phyloP scores from a whole-genome alignment of 495 filamentous ascomycete species.

The Neurospora pannonica region DNA sequence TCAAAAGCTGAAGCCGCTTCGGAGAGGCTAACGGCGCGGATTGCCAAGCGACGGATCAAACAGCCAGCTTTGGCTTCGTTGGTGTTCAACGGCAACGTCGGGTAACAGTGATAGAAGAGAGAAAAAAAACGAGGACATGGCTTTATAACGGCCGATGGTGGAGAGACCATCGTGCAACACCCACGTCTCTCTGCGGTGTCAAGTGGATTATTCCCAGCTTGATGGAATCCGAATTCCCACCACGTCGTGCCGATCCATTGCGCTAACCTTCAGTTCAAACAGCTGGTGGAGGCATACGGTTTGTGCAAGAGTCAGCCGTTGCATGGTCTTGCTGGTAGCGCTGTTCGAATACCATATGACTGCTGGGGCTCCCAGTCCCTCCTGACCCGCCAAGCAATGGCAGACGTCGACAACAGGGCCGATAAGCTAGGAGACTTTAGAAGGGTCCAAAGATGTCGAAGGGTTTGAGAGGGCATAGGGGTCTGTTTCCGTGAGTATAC shows the following conservation, averaged over 20 bases:
- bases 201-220: background rate
- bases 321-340: background rate
- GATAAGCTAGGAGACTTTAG: background rate
- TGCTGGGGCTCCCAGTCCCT: background rate
- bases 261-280: background rate
- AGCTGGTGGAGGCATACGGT: background rate
- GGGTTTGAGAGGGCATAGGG: background rate
- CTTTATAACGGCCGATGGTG: background rate
- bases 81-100: background rate
- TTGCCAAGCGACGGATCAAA: background rate
- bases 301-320: background rate
- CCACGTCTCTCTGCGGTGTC: background rate
- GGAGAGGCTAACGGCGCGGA: background rate
- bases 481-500: background rate
- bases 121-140: background rate
- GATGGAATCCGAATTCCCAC: background rate
- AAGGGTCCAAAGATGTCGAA: background rate
- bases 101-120: background rate
- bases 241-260: background rate
- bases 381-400: background rate
- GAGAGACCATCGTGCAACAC: background rate
- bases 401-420: background rate
- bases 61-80: background rate
- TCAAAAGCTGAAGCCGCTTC: background rate
- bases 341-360: constrained; percentile 2